Base-by-base conservation (phyloP, 2,329 filamentous ascomycete genomes). In the Aspergillus brasiliensis region DNA sequence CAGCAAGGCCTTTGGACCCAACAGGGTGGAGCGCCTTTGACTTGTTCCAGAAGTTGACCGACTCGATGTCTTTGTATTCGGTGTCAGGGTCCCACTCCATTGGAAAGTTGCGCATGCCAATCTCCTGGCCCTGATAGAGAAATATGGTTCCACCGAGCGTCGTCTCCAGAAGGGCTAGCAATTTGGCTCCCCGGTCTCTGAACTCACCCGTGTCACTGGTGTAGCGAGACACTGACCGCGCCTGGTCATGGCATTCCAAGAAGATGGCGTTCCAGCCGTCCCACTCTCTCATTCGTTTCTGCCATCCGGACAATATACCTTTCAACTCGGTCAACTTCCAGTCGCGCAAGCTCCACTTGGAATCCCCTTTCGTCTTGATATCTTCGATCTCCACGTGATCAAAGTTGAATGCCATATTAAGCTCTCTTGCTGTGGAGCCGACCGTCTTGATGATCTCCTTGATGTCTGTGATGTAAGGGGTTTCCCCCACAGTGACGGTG, bases 391-490 rank as follows among this genome's bases (percentile, higher is more conserved):
- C 82, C 5, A 89, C 85, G 3, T 86, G 80, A 62, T 90, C 88
- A 69, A 91, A 91, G 64, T 89, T 84, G 73, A 91, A 90, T 25
- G 90, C 86, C 87, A 91, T 90, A 70, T 83, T 86, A 40, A 90
- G 74, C 68, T 90, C 77, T 62, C 86, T 85, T 44, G 82, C 82
- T 77, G 27, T 82, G 78, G 52, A 78, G 2, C 90, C 86, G 8
- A 80, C 80, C 11, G 77, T 75, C 27, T 28, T 28, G 15, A 86
- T 64, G 1, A 85, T 78, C 52, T 84, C 81, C 10, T 81, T 74
- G 10, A 84, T 83, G 58, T 90, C 85, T n/a, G 13, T 76, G 71
- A 54, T 80, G 77, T 5, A 72, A 72, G 84, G 84, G 80, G 87
- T 85, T 67, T 87, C 85, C 19, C 85, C 85, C 0, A 87, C 84